Base-by-base conservation (phyloP, 495 filamentous ascomycete species). In the Penicillium nucicola region DNA sequence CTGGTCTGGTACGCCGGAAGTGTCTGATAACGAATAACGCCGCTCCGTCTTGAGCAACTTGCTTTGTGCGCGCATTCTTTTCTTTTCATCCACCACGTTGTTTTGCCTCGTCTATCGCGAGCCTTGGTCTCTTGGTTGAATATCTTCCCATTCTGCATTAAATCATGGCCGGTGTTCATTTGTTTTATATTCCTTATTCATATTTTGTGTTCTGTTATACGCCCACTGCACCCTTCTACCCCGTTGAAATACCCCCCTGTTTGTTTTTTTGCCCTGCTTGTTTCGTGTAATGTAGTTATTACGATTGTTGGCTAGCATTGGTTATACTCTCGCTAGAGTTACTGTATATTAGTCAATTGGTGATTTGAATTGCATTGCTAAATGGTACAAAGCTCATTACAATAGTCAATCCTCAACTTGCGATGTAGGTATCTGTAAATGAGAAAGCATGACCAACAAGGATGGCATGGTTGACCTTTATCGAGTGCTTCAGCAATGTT, bases 1-100 rank as follows among this genome's bases (percentile, higher is more conserved):
- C 40, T 62, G 60, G 48, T 62, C 65, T 40, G 63, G 64, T 22
- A 65, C 61, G 4, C 61, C 65, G 10, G 60, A 67, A 34, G 54
- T 55, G 32, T 69, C 71, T 41, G 66, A 70, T 43, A 61, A 70
- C 39, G 71, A 76, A 48, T 69, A 62, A 66, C 30, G 32, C 13
- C 34, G 33, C 40, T 42, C 33, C 13, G 23, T 40, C 19, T 50
- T 59, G 35, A 33, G 43, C 42, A 40, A 35, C 13, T 48, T 51
- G 42, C 48, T 41, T 36, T 43, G 36, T 52, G 33, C 36, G 33
- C 36, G 38, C 56, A 28, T 23, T 42, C 36, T 37, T 31, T 38
- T 34, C 36, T 48, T 6, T 39, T 42, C 18, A 23, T 47, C 45
- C 23, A 40, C 19, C 40, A 50, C 46, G 56, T 55, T 55, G 41